Evolutionary conservation across 2,329 filamentous ascomycete species (phyloP), one percentile per base, ranked within the genome.

Genomic region (Colletotrichum zoysiae): DNA sequence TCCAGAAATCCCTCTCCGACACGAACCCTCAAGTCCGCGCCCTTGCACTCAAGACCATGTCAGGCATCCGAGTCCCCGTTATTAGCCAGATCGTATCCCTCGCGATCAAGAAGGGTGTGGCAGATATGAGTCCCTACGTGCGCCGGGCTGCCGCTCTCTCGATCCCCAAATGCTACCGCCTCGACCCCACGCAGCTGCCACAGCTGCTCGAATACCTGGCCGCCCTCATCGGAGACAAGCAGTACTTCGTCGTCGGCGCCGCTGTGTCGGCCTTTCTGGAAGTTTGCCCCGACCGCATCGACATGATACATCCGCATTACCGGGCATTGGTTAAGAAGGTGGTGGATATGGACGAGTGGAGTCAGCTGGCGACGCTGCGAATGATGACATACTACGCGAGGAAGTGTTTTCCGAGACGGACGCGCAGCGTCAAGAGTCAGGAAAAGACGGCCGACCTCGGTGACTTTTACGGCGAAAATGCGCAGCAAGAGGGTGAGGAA

Each of bases 341-440:
- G 64, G 94, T 98, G 33, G 96, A 99, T 79, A 99, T 99, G 96
- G 96, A 99, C 78, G 96, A 99, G 82, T 99, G 96, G 96, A 93
- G 95, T 53, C 96, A 99, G 82, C 82, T 98, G 65, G 92, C 94
- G 2, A 93, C 93, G 3, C 79, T 99, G 76, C 89, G 91, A 50
- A 85, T 99, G 74, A 91, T 98, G 89, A 92, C 93, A 1, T 85
- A 91, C 30, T 99, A 99, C 80, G 91, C 93, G 2, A 90, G 96
- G 66, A 93, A 89, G 78, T 98, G 94, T 80, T 99, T 99, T 76
- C 95, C 96, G 0, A 86, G 87, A 67, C 88, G 88, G 78, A 92
- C 86, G 11, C 90, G 86, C 75, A 82, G 87, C 2, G 89, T 85
- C 53, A 90, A 84, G 75, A 83, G 66, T 69, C 79, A 79, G 75